These are phyloP conservation scores for Sporothrix variecibatus DNA, from an alignment of 2,329 filamentous ascomycete species.

Conservation along the genomic window DNA sequence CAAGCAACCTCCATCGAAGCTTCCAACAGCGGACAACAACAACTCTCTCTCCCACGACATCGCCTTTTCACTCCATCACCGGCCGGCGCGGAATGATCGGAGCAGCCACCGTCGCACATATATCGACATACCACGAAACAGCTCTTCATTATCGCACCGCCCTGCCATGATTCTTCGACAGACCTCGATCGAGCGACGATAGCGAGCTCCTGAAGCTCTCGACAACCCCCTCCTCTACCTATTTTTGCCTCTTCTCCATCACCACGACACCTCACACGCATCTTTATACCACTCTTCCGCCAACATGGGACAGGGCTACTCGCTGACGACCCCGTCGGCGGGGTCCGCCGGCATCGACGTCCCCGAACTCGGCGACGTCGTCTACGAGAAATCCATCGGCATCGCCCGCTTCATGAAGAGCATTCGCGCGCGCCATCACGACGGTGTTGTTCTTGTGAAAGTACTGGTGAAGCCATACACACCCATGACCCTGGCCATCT, in stretches of 20 bases:
- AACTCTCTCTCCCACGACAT: neutral
- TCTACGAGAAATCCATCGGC: constrained; percentile 89
- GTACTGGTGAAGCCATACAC: constrained; percentile 91
- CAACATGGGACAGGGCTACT: constrained; percentile 94
- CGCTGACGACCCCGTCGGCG: constrained; percentile 84
- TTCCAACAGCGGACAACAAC: neutral
- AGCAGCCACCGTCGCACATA: neutral
- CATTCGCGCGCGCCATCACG: constrained; percentile 83
- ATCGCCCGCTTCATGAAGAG: constrained; percentile 96
- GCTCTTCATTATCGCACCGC: neutral
- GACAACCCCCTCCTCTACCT: neutral
- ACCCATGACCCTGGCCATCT: constrained; percentile 75
- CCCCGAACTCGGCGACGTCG: constrained; percentile 84
- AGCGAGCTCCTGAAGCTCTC: constrained; percentile 15
- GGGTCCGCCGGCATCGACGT: constrained; percentile 93
- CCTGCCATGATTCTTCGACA: constrained; percentile 11
- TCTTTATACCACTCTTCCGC: neutral
- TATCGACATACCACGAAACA: neutral
- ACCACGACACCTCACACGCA: too few relatives aligned
- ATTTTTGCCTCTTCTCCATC: too few relatives aligned
- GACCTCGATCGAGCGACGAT: constrained; percentile 10
- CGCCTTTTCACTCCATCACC: neutral
- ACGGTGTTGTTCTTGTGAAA: constrained; percentile 91
- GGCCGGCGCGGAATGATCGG: neutral
- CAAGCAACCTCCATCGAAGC: neutral